These are phyloP conservation scores for Dittrichia graveolens DNA, from an alignment of 129 eudicot species.

Conservation along the genomic window DNA sequence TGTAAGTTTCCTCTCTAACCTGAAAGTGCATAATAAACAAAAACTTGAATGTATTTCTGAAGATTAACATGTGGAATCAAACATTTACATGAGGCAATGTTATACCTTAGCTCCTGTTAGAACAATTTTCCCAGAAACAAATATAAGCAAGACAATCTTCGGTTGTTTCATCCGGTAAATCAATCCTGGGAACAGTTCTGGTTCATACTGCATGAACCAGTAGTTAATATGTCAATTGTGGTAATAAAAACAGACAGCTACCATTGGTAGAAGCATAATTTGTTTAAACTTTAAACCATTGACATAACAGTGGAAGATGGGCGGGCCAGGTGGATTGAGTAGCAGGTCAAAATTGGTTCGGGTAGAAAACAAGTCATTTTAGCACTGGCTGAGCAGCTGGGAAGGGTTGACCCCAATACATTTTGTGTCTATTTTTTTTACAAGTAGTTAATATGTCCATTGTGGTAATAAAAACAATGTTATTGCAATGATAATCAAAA, in stretches of 20 bases:
- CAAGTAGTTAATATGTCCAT: background rate
- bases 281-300: too few species aligned
- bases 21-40: constrained; percentile 28
- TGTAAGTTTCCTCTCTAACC: constrained; percentile 80
- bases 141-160: constrained; percentile 78
- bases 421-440: background rate
- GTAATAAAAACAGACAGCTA: background rate
- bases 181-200: constrained; percentile 85
- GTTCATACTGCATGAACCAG: constrained; percentile 73
- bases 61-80: background rate
- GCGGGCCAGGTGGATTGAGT: too few species aligned
- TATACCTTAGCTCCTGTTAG: constrained; percentile 85
- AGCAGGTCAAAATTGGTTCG: too few species aligned
- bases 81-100: background rate
- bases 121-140: constrained; percentile 88
- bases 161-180: constrained; percentile 93
- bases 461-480: background rate
- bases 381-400: too few species aligned
- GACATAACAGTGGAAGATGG: too few species aligned
- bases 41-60: background rate
- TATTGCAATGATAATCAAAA: background rate
- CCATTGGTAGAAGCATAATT: background rate
- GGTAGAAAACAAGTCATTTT: background rate
- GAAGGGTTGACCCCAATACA: background rate
- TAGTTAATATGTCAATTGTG: too few species aligned